A percentile compares a stretch with the other conserved stretches of the same genome.
These are phyloP conservation scores for Verticillium longisporum DNA, from an alignment of 2,329 filamentous ascomycete genomes.

Conservation along the genomic window DNA sequence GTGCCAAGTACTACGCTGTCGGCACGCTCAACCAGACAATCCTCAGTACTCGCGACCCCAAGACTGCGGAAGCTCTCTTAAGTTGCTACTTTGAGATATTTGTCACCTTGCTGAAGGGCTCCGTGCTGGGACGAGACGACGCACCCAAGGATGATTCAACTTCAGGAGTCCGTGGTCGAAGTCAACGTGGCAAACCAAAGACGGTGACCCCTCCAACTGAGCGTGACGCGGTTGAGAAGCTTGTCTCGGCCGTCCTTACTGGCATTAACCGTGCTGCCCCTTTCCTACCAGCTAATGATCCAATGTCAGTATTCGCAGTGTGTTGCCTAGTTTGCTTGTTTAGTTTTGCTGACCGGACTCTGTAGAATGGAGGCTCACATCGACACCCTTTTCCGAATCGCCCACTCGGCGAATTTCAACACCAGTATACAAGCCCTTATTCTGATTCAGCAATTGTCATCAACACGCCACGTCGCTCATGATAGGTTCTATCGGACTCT, in stretches of 20 bases:
- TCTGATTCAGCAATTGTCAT: constrained; percentile 86
- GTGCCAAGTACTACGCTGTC: constrained; percentile 91
- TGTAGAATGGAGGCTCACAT: constrained; percentile 75
- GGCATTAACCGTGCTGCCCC: constrained; percentile 95
- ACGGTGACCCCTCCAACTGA: constrained; percentile 23
- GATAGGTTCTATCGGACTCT: constrained; percentile 93
- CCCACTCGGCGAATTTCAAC: constrained; percentile 98
- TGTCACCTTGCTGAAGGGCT: constrained; percentile 64
- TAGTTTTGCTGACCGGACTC: constrained; percentile 13
- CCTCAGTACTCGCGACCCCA: constrained; percentile 74
- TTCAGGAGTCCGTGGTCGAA: not conserved
- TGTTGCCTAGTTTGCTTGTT: not conserved
- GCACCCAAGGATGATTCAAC: not conserved
- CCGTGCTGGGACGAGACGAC: constrained; percentile 5
- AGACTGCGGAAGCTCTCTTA: constrained; percentile 72
- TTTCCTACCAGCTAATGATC: constrained; percentile 76
- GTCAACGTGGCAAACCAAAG: not conserved
- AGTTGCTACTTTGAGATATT: constrained; percentile 93
- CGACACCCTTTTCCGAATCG: constrained; percentile 90
- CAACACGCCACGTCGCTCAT: constrained; percentile 70
- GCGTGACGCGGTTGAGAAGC: constrained; percentile 77
- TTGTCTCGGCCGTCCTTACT: constrained; percentile 84
- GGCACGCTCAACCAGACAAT: constrained; percentile 98
- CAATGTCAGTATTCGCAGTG: constrained; percentile 45
- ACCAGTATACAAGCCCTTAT: constrained; percentile 94